These are phyloP conservation scores for Hypoxylon perforatum DNA, from an alignment of 495 filamentous ascomycete genomes.

Conservation along the genomic window DNA sequence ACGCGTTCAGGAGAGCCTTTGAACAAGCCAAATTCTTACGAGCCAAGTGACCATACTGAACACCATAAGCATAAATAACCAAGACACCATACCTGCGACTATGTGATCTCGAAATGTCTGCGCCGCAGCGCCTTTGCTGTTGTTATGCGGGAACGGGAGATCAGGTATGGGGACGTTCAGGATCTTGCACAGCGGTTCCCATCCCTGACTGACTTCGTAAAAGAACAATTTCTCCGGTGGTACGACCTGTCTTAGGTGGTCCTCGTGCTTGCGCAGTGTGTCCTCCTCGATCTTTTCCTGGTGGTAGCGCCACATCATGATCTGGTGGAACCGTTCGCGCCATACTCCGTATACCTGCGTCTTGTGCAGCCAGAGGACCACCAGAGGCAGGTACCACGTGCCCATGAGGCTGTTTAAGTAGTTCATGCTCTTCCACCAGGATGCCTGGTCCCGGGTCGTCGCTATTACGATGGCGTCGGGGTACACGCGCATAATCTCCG, in stretches of 20 bases:
- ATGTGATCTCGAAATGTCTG: constrained; percentile 41
- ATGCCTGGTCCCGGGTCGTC: constrained; percentile 45
- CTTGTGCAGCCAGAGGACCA: constrained; percentile 46
- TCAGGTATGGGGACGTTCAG: constrained; percentile 51
- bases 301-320: constrained; percentile 46
- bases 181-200: constrained; percentile 54
- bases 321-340: constrained; percentile 42
- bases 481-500: constrained; percentile 51
- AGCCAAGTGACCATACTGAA: constrained; percentile 39
- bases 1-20: constrained; percentile 17
- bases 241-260: constrained; percentile 48
- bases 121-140: constrained; percentile 45
- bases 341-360: constrained; percentile 45
- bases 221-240: constrained; percentile 54
- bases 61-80: constrained; percentile 41
- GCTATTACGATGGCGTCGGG: constrained; percentile 52
- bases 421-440: constrained; percentile 50
- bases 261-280: constrained; percentile 50
- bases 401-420: constrained; percentile 44
- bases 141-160: constrained; percentile 50
- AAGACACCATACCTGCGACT: constrained; percentile 37
- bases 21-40: constrained; percentile 24
- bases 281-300: constrained; percentile 46
- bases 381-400: constrained; percentile 48
- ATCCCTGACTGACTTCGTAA: constrained; percentile 58